Conservation (phyloP, 2,329 filamentous ascomycete species). For the Aureobasidium subglaciale region DNA sequence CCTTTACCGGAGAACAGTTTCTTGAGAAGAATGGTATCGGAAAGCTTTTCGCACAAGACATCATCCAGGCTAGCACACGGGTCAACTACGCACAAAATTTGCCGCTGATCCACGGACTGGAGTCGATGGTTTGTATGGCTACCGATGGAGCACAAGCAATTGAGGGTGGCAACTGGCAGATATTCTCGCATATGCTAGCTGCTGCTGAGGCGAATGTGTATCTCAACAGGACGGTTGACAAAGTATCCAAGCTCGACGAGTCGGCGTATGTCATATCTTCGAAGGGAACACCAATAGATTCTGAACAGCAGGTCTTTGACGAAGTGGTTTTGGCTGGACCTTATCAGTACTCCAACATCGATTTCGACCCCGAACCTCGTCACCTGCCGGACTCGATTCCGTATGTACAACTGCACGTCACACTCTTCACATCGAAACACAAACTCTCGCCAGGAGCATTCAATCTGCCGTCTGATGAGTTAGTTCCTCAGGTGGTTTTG, state of each 20-base stretch:
- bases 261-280: slow-evolving; percentile 8
- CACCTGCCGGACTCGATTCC: slow-evolving; percentile 68
- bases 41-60: slow-evolving; percentile 62
- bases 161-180: slow-evolving; percentile 84
- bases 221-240: slow-evolving; percentile 60
- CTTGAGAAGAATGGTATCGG: slow-evolving; percentile 62
- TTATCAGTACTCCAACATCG: slow-evolving; percentile 70
- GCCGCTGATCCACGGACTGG: slow-evolving; percentile 76
- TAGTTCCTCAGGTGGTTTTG: slow-evolving; percentile 66
- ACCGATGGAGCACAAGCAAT: slow-evolving; percentile 76
- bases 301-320: slow-evolving; percentile 50
- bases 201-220: slow-evolving; percentile 54
- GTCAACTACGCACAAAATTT: slow-evolving; percentile 95
- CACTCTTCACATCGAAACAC: slow-evolving; percentile 73
- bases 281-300: background rate
- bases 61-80: slow-evolving; percentile 83
- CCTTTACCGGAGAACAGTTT: slow-evolving; percentile 65
- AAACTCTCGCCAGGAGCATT: slow-evolving; percentile 68
- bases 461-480: slow-evolving; percentile 50
- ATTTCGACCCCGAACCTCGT: slow-evolving; percentile 35
- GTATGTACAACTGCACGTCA: slow-evolving; percentile 82
- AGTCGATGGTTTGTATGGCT: slow-evolving; percentile 88
- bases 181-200: slow-evolving; percentile 76
- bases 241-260: background rate
- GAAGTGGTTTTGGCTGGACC: slow-evolving; percentile 77